Evolutionary conservation across 2,329 filamentous ascomycete species (phyloP).

Genomic region (Fonsecaea erecta): DNA sequence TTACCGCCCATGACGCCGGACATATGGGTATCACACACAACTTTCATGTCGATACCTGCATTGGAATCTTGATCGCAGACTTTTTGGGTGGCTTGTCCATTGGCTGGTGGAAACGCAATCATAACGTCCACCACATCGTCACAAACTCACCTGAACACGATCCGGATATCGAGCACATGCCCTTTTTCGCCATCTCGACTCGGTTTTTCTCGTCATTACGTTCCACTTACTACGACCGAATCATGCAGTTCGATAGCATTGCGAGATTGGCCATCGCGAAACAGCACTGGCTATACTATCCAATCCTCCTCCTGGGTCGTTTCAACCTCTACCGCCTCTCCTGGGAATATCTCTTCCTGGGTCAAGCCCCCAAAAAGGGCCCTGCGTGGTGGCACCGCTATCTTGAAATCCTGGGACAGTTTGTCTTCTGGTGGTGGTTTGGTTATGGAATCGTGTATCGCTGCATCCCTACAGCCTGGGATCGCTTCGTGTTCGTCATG

Average conservation of each 20-base stretch:
- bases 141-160: conserved; percentile 96
- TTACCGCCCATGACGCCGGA: conserved; percentile 90
- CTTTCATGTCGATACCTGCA: conserved; percentile 79
- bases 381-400: conserved; percentile 82
- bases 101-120: conserved; percentile 96
- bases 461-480: conserved; percentile 69
- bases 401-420: conserved; percentile 75
- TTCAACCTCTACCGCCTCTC: conserved; percentile 87
- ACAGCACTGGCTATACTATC: conserved; percentile 83
- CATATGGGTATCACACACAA: conserved; percentile 97
- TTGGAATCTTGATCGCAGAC: conserved; percentile 89
- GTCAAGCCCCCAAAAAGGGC: conserved; percentile 73
- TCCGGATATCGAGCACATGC: conserved; percentile 90
- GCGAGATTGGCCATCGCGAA: conserved; percentile 72
- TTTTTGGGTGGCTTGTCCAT: conserved; percentile 87
- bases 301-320: conserved; percentile 76
- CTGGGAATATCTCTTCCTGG: conserved; percentile 74
- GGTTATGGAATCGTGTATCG: conserved; percentile 80
- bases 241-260: conserved; percentile 77
- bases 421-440: conserved; percentile 86
- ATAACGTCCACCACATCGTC: conserved; percentile 96
- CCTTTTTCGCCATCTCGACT: conserved; percentile 85
- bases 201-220: conserved; percentile 73
- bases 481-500: conserved; percentile 74
- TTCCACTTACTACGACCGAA: conserved; percentile 80